Evolutionary conservation across 2,329 filamentous ascomycete genomes (phyloP), one percentile per base, ranked within the genome.

Genomic region (Blastomyces emzantsi): DNA sequence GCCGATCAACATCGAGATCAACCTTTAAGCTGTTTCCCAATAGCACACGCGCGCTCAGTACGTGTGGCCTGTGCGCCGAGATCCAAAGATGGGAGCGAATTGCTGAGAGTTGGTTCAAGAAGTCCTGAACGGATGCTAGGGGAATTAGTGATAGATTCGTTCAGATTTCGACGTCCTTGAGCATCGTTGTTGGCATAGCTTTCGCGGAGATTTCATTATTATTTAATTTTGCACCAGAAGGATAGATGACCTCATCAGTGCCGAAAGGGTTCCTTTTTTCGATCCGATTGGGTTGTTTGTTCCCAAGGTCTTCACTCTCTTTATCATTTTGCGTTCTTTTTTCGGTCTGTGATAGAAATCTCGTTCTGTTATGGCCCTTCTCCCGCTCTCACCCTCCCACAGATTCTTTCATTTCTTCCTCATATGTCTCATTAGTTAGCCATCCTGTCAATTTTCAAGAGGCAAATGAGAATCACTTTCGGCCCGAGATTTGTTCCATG

Each of bases 1-100:
- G 65, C 65, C 65, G 11, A 66, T 66, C 41, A 66, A 47, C 60
- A 65, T 66, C 64, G 54, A 66, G 33, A 61, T 66, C 55, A 62
- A 66, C 36, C 58, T 65, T 19, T 54, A 63, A 52, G 11, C 13
- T 19, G 30, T 30, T 47, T 60, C 41, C 17, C 22, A 60, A 30
- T n/a, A 47, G 41, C 43, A 47, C 22, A n/a, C 28, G 13, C 36
- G 2, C n/a, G 4, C 11, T 6, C 19, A 19, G n/a, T 17, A 36
- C 4, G 11, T 13, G 2, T 39, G 6, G 55, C 13, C 33, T 25
- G 22, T 57, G 36, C n/a, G 36, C 41, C n/a, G 19, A 17, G 36
- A n/a, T 57, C 22, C 3, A 7, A 28, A 30, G 52, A 36, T n/a
- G 28, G 19, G 15, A 22, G 52, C 17, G 30, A 36, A 36, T 55